Conservation (phyloP, 257 asterid genomes). For the Penstemon eatonii region DNA sequence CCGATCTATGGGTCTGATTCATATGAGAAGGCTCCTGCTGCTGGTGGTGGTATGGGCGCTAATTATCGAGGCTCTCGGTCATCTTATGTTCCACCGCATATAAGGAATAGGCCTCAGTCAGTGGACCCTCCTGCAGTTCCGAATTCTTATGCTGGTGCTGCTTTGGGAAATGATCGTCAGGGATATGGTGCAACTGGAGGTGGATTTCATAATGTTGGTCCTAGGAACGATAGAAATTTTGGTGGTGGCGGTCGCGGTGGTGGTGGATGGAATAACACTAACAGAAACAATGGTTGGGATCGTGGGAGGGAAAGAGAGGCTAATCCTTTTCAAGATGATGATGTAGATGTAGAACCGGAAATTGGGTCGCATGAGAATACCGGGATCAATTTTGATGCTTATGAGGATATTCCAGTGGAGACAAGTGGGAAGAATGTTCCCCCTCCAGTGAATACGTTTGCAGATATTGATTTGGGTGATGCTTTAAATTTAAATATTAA, state of each 20-base stretch:
- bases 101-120: slow-evolving; percentile 45
- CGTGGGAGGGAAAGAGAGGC: slow-evolving; percentile 65
- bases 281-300: slow-evolving; percentile 61
- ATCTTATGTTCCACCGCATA: slow-evolving; percentile 52
- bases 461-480: slow-evolving; percentile 60
- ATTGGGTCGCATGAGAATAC: slow-evolving; percentile 45
- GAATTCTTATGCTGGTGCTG: slow-evolving; percentile 36
- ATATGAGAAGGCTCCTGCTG: slow-evolving; percentile 32
- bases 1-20: slow-evolving; percentile 42
- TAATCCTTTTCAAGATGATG: slow-evolving; percentile 55
- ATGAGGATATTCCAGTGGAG: slow-evolving; percentile 67
- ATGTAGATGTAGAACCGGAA: slow-evolving; percentile 38
- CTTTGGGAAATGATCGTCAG: slow-evolving; percentile 36
- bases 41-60: slow-evolving; percentile 20
- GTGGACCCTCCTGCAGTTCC: slow-evolving; percentile 42
- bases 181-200: slow-evolving; percentile 40
- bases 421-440: slow-evolving; percentile 58
- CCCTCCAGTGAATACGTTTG: slow-evolving; percentile 56
- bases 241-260: slow-evolving; percentile 40
- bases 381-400: slow-evolving; percentile 62
- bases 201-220: slow-evolving; percentile 42
- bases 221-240: slow-evolving; percentile 43
- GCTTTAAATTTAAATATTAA: slow-evolving; percentile 53
- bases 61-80: slow-evolving; percentile 18
- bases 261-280: slow-evolving; percentile 50